Percentiles rank a stretch among this genome's conserved stretches.
Conservation (phyloP, 768 basidiomycete species). For the Tubosaeta brunneosetosa region DNA sequence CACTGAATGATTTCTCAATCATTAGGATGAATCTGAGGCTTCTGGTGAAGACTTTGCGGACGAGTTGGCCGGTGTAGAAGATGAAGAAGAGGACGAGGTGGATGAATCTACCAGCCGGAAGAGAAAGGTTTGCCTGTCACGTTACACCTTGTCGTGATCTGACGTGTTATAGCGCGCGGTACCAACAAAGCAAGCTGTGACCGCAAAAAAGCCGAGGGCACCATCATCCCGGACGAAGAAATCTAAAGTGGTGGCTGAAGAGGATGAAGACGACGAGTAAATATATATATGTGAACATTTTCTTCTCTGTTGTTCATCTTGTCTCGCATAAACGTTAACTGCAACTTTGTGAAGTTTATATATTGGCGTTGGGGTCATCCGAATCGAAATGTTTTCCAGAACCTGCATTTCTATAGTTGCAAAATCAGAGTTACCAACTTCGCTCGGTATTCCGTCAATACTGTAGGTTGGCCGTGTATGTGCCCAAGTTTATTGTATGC, state of each 20-base stretch:
- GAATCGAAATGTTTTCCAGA: background rate
- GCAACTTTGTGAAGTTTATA: background rate
- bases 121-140: slow-evolving; percentile 51
- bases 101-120: slow-evolving; percentile 49
- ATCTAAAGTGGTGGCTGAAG: slow-evolving; percentile 46
- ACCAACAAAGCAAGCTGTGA: slow-evolving; percentile 41
- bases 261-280: slow-evolving; percentile 34
- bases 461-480: background rate
- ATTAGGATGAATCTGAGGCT: slow-evolving; percentile 34
- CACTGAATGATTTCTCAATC: background rate
- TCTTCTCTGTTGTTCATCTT: background rate
- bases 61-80: slow-evolving; percentile 42
- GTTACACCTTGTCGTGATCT: background rate
- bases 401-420: background rate
- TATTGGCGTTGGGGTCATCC: background rate
- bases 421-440: background rate
- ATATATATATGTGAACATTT: background rate
- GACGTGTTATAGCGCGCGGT: slow-evolving; percentile 35
- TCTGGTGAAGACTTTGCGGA: slow-evolving; percentile 46
- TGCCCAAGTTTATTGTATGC: too few relatives aligned
- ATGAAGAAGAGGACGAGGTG: slow-evolving; percentile 41
- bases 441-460: background rate
- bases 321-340: slow-evolving; percentile 7
- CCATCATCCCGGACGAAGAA: slow-evolving; percentile 31
- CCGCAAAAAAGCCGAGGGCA: slow-evolving; percentile 37